These are phyloP conservation scores for Xanthoconium purpureum DNA, from an alignment of 768 basidiomycete genomes.

Conservation along the genomic window DNA sequence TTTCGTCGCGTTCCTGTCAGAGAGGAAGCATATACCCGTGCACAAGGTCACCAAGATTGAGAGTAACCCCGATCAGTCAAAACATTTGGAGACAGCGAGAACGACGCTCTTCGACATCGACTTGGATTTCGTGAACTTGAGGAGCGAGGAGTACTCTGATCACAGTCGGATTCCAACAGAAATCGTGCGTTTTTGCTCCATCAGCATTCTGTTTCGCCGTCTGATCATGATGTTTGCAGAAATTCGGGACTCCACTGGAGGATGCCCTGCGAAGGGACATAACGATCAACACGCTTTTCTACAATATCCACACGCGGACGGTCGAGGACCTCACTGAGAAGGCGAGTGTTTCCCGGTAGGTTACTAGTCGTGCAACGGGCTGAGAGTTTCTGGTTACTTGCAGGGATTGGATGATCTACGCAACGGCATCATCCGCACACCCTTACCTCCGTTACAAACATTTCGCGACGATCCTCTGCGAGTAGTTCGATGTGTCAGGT, in stretches of 20 bases:
- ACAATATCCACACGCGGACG: slow-evolving; percentile 81
- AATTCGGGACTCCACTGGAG: slow-evolving; percentile 87
- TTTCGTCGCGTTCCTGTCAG: slow-evolving; percentile 56
- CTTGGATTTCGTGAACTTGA: slow-evolving; percentile 90
- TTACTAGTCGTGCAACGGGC: background rate
- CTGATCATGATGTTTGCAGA: slow-evolving; percentile 41
- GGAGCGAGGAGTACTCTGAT: slow-evolving; percentile 88
- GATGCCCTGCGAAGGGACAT: slow-evolving; percentile 90
- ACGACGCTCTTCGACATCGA: slow-evolving; percentile 77
- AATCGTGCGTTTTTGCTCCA: slow-evolving; percentile 54
- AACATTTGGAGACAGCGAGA: slow-evolving; percentile 94
- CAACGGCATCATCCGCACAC: slow-evolving; percentile 80
- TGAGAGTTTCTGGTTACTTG: slow-evolving; percentile 6
- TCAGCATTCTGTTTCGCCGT: background rate
- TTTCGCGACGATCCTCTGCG: slow-evolving; percentile 94
- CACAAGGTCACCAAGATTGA: slow-evolving; percentile 77
- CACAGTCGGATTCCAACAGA: slow-evolving; percentile 85
- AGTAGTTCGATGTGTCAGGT: slow-evolving; percentile 86
- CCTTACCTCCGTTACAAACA: slow-evolving; percentile 80
- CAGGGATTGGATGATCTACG: slow-evolving; percentile 85
- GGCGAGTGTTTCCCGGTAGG: slow-evolving; percentile 37
- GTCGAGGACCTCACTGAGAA: slow-evolving; percentile 88
- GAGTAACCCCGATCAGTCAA: slow-evolving; percentile 94
- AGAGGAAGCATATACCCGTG: slow-evolving; percentile 29
- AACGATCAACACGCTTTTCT: slow-evolving; percentile 95